phyloP scores from a whole-genome alignment of 352 stramenopile species.

The Globisporangium megalacanthum region DNA sequence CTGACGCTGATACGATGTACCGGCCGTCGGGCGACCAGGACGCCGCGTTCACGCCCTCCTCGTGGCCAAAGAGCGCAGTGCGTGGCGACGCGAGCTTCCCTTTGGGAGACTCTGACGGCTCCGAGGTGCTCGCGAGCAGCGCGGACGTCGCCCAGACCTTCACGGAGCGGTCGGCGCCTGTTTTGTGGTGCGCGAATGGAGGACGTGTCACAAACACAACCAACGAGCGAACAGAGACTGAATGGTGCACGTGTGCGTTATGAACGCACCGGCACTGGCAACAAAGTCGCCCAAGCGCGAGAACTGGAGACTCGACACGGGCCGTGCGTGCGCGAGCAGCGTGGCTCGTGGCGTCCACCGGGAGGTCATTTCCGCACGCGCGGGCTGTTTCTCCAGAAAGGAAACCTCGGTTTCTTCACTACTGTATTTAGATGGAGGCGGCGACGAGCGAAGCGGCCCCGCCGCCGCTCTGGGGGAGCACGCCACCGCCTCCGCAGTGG shows the following conservation, averaged over 20 bases:
- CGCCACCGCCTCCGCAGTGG: conserved; percentile 12
- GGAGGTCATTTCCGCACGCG: too few relatives aligned
- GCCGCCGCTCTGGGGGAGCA: neutral
- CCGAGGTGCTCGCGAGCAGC: neutral
- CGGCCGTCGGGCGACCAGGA: conserved; percentile 83
- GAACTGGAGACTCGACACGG: conserved; percentile 78
- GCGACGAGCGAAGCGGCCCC: neutral
- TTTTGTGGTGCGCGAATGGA: neutral
- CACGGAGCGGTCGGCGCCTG: neutral
- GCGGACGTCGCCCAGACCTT: neutral
- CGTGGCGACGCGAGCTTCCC: conserved; percentile 13
- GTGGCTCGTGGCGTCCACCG: conserved; percentile 7
- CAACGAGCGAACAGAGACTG: too few relatives aligned
- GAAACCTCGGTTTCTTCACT: neutral
- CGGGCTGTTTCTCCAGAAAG: too few relatives aligned
- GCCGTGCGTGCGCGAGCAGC: conserved; percentile 46
- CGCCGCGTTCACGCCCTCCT: conserved; percentile 92
- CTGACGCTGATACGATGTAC: conserved; percentile 91
- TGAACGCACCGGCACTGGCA: conserved; percentile 54
- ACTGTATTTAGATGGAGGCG: neutral
- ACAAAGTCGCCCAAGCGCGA: conserved; percentile 41
- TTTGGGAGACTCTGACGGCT: too few relatives aligned
- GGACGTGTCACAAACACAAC: neutral
- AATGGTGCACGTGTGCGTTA: neutral
- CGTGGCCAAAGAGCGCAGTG: conserved; percentile 79